Base-by-base conservation (phyloP, 2,329 filamentous ascomycete genomes). In the Aureobasidium sp. region DNA sequence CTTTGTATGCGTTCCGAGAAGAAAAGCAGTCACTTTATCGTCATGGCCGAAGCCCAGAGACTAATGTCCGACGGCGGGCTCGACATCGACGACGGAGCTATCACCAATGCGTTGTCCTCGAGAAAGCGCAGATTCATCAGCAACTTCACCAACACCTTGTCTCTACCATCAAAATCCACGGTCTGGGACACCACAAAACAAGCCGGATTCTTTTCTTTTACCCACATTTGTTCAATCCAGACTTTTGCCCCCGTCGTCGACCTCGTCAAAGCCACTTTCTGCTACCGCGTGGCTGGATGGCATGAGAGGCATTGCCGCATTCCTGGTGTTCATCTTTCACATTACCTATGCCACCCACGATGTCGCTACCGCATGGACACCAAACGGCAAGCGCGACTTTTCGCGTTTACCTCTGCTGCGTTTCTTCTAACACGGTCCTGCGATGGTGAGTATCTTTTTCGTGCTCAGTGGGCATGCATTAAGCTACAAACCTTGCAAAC, bases 381-480 rank as follows among this genome's bases (percentile, higher is more conserved):
- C 48, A 33, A 54, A 42, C 40, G 62, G 59, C 8, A 44, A 64
- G 33, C 53, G 40, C 8, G 50, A 64, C 6, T 59, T 61, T 11
- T 31, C 82, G 64, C 79, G 81, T 67, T 74, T 84, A 1, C 82
- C 82, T 7, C 76, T 84, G 62, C 60, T 85, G 15, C 75, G 82
- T 11, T 72, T 85, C 2, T 74, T 81, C 63, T 84, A 79, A 68
- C 78, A 80, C 57, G 82, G 82, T 0, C 81, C 79, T 3, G 62
- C 81, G 0, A 82, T 81, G 66, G 83, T 85, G 39, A 81, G 78
- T 70, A 72, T 85, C 65, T 86, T 86, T 75, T 86, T 85, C 68
- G 79, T 85, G 67, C 81, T 85, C 42, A 83, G 81, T 0, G 83
- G 83, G 22, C 85, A 85, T 70, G 84, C 82, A 2, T 75, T 87